Evolutionary conservation across 1,284 basidiomycete genomes (phyloP).

Genomic region (Melampsora americana): DNA sequence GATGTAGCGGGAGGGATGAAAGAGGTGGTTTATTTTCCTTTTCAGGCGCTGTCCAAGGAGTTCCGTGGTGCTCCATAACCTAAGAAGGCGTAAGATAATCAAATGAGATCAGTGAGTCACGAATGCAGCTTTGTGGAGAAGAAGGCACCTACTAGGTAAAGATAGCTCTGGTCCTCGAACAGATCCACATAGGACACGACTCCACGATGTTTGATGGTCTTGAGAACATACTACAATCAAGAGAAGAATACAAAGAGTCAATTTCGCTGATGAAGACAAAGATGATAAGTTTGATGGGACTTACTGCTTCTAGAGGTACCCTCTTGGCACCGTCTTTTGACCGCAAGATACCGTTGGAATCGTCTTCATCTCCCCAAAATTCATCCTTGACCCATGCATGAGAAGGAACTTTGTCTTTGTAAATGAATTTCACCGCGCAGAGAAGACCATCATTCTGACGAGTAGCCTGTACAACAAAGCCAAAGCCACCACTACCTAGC

Average conservation of each 20-base stretch:
- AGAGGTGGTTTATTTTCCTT: conserved; percentile 34
- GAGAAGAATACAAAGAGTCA: neutral
- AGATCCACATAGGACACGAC: conserved; percentile 52
- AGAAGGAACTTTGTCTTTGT: conserved; percentile 52
- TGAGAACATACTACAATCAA: conserved; percentile 49
- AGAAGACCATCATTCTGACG: conserved; percentile 48
- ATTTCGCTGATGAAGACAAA: neutral
- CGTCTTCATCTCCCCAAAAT: conserved; percentile 46
- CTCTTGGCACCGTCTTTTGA: conserved; percentile 44
- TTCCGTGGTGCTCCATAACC: conserved; percentile 53
- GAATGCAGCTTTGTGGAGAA: conserved; percentile 24
- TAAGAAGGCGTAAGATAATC: neutral
- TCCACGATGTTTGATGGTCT: conserved; percentile 51
- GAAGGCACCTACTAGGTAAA: conserved; percentile 48
- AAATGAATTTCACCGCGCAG: conserved; percentile 53
- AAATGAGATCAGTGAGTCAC: neutral
- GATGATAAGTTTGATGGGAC: neutral
- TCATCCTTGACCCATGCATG: conserved; percentile 51
- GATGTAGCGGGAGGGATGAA: conserved; percentile 37
- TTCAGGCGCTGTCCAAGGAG: conserved; percentile 48
- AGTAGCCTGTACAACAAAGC: conserved; percentile 52
- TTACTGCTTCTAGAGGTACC: conserved; percentile 35
- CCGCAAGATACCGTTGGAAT: conserved; percentile 50
- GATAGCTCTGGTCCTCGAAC: conserved; percentile 51
- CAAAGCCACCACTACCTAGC: conserved; percentile 52